These are phyloP conservation scores for Zopfochytrium polystomum DNA, from an alignment of 371 early-diverging fungal species.

Conservation along the genomic window DNA sequence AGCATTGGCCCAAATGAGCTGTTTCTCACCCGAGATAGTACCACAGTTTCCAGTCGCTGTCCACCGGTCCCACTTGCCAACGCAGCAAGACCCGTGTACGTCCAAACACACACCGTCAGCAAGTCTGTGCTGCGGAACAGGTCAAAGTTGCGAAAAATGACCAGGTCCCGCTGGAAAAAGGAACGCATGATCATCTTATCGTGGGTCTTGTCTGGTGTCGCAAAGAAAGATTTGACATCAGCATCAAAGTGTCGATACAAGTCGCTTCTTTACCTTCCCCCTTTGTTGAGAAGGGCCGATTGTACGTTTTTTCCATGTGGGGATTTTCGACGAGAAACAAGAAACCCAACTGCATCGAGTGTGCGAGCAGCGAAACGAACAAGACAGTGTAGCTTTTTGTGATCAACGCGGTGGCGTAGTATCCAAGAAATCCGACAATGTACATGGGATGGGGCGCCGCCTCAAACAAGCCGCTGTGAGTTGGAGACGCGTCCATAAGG, in stretches of 20 bases:
- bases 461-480: conserved; percentile 93
- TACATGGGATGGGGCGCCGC: conserved; percentile 98
- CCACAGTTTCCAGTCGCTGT: conserved; percentile 29
- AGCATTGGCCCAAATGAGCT: conserved; percentile 34
- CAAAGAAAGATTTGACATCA: not conserved
- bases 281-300: conserved; percentile 65
- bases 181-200: conserved; percentile 32
- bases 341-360: conserved; percentile 84
- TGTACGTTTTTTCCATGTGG: conserved; percentile 91
- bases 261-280: conserved; percentile 1
- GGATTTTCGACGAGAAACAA: conserved; percentile 91
- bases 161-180: conserved; percentile 81
- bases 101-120: conserved; percentile 67
- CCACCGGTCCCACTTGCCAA: conserved; percentile 47
- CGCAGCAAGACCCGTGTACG: conserved; percentile 71
- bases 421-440: conserved; percentile 93
- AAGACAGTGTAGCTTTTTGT: conserved; percentile 77
- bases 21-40: conserved; percentile 38
- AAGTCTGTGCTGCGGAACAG: conserved; percentile 78
- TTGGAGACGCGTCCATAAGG: conserved; percentile 68
- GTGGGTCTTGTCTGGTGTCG: no score
- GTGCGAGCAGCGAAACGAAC: conserved; percentile 83
- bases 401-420: conserved; percentile 84
- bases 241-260: not conserved
- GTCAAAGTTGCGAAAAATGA: conserved; percentile 88